Percentiles rank a stretch among this genome's conserved stretches.
These are phyloP conservation scores for Alternaria hordeiaustralica DNA, from an alignment of 2,329 filamentous ascomycete species.

Conservation along the genomic window DNA sequence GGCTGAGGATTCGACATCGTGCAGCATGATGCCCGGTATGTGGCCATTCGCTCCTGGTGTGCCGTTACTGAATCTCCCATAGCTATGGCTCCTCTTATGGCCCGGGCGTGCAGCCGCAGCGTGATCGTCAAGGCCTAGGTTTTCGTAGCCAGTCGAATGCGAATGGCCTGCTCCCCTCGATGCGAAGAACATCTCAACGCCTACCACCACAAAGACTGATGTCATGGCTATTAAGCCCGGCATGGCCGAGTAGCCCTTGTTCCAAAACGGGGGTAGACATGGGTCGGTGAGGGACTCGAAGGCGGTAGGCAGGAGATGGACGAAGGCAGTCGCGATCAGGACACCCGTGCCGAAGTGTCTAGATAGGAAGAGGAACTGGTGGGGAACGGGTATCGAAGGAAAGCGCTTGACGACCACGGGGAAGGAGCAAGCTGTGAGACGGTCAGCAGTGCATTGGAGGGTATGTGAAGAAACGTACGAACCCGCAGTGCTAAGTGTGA, in stretches of 20 bases:
- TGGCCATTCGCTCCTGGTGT: slow-evolving; percentile 26
- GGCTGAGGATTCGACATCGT: slow-evolving; percentile 41
- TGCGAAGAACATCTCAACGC: slow-evolving; percentile 88
- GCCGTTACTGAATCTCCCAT: slow-evolving; percentile 37
- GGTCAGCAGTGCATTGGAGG: slow-evolving; percentile 19
- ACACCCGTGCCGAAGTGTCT: slow-evolving; percentile 51
- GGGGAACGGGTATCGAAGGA: slow-evolving; percentile 46
- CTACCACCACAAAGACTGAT: slow-evolving; percentile 69
- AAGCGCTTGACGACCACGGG: slow-evolving; percentile 50
- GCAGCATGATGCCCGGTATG: slow-evolving; percentile 40
- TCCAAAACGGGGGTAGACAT: slow-evolving; percentile 51
- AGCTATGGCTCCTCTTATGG: slow-evolving; percentile 44
- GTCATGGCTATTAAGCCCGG: slow-evolving; percentile 50
- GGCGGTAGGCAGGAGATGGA: slow-evolving; percentile 51
- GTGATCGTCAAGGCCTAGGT: slow-evolving; percentile 36
- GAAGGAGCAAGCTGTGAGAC: slow-evolving; percentile 47
- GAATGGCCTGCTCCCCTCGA: slow-evolving; percentile 68
- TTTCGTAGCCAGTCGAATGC: slow-evolving; percentile 62
- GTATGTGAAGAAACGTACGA: slow-evolving; percentile 16
- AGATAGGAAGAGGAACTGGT: slow-evolving; percentile 50
- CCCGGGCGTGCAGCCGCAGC: slow-evolving; percentile 21
- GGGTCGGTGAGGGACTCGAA: slow-evolving; percentile 50
- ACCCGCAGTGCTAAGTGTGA: slow-evolving; percentile 62
- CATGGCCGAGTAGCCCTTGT: slow-evolving; percentile 48
- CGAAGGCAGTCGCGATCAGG: slow-evolving; percentile 50